Evolutionary conservation across 495 filamentous ascomycete genomes (phyloP), one percentile per base, ranked within the genome.

Genomic region (Penicillium paradoxum): DNA sequence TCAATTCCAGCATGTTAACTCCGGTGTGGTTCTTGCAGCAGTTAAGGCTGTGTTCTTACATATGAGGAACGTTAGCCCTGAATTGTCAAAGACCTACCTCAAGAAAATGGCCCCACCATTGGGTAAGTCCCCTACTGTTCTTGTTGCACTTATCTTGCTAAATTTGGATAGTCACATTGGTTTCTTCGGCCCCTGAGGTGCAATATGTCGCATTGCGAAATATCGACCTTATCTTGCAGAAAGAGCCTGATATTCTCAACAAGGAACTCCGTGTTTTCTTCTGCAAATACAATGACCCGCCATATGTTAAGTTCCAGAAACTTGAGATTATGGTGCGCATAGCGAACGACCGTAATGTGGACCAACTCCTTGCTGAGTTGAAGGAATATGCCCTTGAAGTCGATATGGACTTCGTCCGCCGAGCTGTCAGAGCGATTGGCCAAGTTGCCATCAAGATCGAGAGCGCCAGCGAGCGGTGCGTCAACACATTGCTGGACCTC

Each of bases 321-420:
- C 83, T 98, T 40, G 93, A 98, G 63, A 97, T 97, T 51, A 97
- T 98, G 93, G 91, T 98, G 14, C 86, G 95, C 70, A 97, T 98
- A 83, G 91, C 93, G 43, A 98, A 95, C 71, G 90, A 96, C 53
- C 89, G 88, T 64, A 98, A 97, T 61, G 89, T 93, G 37, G 93
- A 98, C 56, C 95, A 97, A 65, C 81, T 98, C 43, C 73, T 98
- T 14, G 85, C 90, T 13, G 93, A 98, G 67, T 67, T 98, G 60
- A 97, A 95, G 71, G 93, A 98, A 61, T 98, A 98, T 66, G 91
- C 95, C 33, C 79, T 97, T 59, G 93, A 98, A 72, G 91, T 98
- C 22, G 93, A 98, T 66, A 97, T 98, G 91, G 95, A 98, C 65
- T 97, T 97, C 63, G 93, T 97, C 49, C 85, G 90, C 53, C 82